Percentiles rank a stretch among this genome's conserved stretches.
Conservation (phyloP, 108 stramenopile genomes). For the Nitzschia sp. region DNA sequence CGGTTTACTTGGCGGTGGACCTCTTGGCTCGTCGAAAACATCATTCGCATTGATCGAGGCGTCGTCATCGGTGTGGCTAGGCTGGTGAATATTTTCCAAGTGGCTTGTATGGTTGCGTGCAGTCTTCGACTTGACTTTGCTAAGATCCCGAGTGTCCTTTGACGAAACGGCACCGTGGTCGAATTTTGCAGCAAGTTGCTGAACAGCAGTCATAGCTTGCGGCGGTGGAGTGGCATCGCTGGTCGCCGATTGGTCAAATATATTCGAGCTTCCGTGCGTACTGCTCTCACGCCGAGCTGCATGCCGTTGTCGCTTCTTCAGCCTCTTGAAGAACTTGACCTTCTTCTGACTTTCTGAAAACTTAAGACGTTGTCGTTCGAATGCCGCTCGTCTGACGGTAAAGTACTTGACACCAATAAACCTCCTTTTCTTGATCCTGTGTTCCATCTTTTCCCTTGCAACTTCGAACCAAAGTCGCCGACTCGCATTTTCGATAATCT, state of each 20-base stretch:
- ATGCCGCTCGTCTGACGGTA: not conserved
- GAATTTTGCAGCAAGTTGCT: not conserved
- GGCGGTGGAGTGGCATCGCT: not conserved
- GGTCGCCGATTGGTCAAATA: not conserved
- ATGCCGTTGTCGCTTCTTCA: slow-evolving; percentile 18
- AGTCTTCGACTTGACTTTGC: not conserved
- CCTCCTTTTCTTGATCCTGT: not conserved
- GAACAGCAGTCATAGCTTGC: slow-evolving; percentile 7
- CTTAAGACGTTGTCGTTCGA: not conserved
- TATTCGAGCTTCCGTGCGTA: not conserved
- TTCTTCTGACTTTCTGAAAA: slow-evolving; percentile 9
- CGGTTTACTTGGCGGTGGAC: slow-evolving; percentile 4
- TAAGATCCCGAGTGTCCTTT: not conserved
- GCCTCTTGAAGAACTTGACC: slow-evolving; percentile 14
- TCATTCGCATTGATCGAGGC: not conserved
- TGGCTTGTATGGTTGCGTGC: not conserved
- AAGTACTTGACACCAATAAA: not conserved
- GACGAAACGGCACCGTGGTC: no score
- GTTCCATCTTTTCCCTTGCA: slow-evolving; percentile 9
- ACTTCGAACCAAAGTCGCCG: slow-evolving; percentile 20
- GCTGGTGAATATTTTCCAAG: not conserved
- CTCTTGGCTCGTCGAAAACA: slow-evolving; percentile 8
- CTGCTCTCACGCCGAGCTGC: not conserved
- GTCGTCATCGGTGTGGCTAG: not conserved
- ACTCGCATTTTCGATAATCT: not conserved